Evolutionary conservation across 2,329 filamentous ascomycete species (phyloP).

Genomic region (Claviceps humidiphila): DNA sequence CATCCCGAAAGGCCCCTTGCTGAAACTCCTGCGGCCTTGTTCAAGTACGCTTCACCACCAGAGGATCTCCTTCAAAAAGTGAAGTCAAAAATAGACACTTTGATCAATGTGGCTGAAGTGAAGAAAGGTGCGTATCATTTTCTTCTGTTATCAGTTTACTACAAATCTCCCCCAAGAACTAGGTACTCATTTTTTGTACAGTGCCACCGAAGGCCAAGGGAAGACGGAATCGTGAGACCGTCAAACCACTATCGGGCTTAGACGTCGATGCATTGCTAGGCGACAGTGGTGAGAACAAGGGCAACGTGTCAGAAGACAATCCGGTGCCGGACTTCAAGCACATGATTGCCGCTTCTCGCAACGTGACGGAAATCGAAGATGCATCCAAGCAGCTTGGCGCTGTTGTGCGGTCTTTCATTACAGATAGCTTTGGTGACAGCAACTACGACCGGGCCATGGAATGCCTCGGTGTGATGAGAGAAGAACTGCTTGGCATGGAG

Average conservation of each 20-base stretch:
- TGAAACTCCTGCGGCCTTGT: slow-evolving; percentile 48
- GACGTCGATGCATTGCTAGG: slow-evolving; percentile 74
- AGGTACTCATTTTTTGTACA: slow-evolving; percentile 17
- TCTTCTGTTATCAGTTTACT: not conserved
- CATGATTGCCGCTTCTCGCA: slow-evolving; percentile 47
- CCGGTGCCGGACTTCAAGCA: slow-evolving; percentile 86
- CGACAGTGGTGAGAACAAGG: slow-evolving; percentile 27
- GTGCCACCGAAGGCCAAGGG: slow-evolving; percentile 71
- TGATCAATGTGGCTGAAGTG: slow-evolving; percentile 61
- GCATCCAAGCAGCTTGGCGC: slow-evolving; percentile 61
- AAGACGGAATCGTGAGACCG: slow-evolving; percentile 52
- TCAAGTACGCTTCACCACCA: slow-evolving; percentile 62
- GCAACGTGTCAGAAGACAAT: slow-evolving; percentile 48
- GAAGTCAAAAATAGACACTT: slow-evolving; percentile 41
- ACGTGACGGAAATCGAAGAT: slow-evolving; percentile 48
- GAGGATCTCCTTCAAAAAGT: slow-evolving; percentile 48
- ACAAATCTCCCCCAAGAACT: not conserved
- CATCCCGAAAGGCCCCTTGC: slow-evolving; percentile 53
- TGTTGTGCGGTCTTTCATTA: slow-evolving; percentile 57
- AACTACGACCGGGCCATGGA: slow-evolving; percentile 66
- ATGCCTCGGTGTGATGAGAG: slow-evolving; percentile 62
- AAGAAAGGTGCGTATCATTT: slow-evolving; percentile 53
- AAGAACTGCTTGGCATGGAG: slow-evolving; percentile 63
- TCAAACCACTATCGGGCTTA: slow-evolving; percentile 80
- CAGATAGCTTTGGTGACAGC: slow-evolving; percentile 59